These are phyloP conservation scores for Mucor sp. DNA, from an alignment of 371 early-diverging fungal genomes.

Conservation along the genomic window DNA sequence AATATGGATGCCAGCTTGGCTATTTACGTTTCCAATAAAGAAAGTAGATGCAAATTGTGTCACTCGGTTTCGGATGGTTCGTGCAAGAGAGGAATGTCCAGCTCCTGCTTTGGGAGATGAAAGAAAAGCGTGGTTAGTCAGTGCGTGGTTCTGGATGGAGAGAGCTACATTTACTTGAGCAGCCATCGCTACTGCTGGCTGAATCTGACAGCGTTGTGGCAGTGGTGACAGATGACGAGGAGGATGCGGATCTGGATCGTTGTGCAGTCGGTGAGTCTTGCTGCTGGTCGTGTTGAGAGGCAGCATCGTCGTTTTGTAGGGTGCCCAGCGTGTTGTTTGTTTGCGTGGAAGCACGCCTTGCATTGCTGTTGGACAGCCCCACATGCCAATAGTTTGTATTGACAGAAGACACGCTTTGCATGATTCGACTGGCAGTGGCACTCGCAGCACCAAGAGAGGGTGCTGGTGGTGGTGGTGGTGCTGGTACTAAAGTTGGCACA, in stretches of 20 bases:
- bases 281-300: not conserved
- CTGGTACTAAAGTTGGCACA: not conserved
- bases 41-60: slow-evolving; percentile 11
- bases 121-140: not conserved
- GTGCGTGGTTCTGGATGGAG: not conserved
- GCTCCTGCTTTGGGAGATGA: not conserved
- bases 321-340: not conserved
- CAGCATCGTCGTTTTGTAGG: not conserved
- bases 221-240: not conserved
- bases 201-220: not conserved
- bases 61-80: slow-evolving; percentile 11
- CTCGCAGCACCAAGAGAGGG: not conserved
- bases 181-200: not conserved
- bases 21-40: not conserved
- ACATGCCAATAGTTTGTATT: slow-evolving; percentile 1
- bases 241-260: not conserved
- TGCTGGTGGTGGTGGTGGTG: not conserved
- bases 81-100: slow-evolving; percentile 2
- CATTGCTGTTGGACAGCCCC: not conserved
- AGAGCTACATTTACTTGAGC: not conserved
- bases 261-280: not conserved
- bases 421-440: not conserved
- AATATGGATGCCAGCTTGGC: not conserved
- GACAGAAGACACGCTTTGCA: not conserved
- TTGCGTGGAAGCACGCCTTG: not conserved